Conservation (phyloP, 2,329 filamentous ascomycete species). For the Metarhizium brunneum region DNA sequence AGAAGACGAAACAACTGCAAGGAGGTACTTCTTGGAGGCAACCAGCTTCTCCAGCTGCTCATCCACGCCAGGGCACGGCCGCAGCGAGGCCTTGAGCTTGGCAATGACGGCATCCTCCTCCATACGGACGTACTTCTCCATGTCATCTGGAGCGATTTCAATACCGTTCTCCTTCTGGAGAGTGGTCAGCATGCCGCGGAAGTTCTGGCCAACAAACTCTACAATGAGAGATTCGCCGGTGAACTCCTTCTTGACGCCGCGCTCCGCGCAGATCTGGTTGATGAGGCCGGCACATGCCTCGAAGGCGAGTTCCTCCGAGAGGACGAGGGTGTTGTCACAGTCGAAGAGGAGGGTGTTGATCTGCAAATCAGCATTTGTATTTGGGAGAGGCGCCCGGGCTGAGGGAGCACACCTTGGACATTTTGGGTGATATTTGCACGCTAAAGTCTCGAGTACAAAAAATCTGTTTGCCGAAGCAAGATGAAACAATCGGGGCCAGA, state of each 20-base stretch:
- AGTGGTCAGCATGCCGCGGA: slow-evolving; percentile 78
- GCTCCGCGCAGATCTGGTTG: slow-evolving; percentile 70
- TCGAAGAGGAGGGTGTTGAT: slow-evolving; percentile 68
- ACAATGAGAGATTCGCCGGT: slow-evolving; percentile 68
- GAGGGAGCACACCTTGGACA: slow-evolving; percentile 3
- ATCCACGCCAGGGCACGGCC: slow-evolving; percentile 60
- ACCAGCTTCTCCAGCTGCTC: slow-evolving; percentile 56
- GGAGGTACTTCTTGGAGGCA: slow-evolving; percentile 52
- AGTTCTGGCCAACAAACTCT: slow-evolving; percentile 91
- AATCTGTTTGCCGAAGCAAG: background rate
- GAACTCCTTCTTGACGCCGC: slow-evolving; percentile 58
- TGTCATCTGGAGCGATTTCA: slow-evolving; percentile 54
- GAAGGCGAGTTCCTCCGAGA: slow-evolving; percentile 85
- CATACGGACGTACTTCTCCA: slow-evolving; percentile 62
- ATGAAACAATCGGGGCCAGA: background rate
- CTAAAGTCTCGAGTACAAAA: background rate
- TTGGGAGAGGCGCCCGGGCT: background rate
- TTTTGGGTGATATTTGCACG: background rate
- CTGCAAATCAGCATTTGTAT: slow-evolving; percentile 10
- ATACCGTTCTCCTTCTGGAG: slow-evolving; percentile 72
- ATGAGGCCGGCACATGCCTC: slow-evolving; percentile 83
- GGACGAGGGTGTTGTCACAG: slow-evolving; percentile 85
- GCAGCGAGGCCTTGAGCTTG: slow-evolving; percentile 61
- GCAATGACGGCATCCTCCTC: slow-evolving; percentile 80
- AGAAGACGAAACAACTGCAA: slow-evolving; percentile 75